Evolutionary conservation across 352 stramenopile genomes (phyloP).

Genomic region (Globisporangium orthogonon): DNA sequence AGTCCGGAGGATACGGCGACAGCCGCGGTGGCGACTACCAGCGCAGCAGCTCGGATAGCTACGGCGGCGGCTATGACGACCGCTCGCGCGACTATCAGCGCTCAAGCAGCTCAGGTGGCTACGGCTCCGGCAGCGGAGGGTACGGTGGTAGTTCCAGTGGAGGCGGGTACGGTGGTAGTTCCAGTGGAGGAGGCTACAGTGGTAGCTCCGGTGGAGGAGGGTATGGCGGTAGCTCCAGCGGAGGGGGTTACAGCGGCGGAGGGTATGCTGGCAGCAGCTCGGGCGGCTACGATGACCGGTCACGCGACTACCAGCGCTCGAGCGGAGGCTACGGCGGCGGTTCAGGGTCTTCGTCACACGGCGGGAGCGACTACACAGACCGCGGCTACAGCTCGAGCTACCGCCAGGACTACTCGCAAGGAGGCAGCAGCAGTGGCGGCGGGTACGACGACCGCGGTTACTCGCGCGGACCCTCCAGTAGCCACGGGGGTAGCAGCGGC

Average conservation of each 20-base stretch:
- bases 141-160: not conserved
- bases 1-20: slow-evolving; percentile 1
- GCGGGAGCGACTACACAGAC: slow-evolving; percentile 5
- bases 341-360: slow-evolving; percentile 10
- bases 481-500: not conserved
- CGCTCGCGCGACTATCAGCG: slow-evolving; percentile 8
- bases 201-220: slow-evolving; percentile 6
- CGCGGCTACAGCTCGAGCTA: not conserved
- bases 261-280: slow-evolving; percentile 8
- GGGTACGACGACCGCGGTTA: slow-evolving; percentile 10
- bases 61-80: slow-evolving; percentile 27
- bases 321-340: slow-evolving; percentile 16
- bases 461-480: not conserved
- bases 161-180: slow-evolving; percentile 19
- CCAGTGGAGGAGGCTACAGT: slow-evolving; percentile 13
- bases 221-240: slow-evolving; percentile 23
- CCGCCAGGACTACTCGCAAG: not conserved
- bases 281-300: slow-evolving; percentile 14
- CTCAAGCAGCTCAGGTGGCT: not conserved
- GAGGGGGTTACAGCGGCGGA: not conserved
- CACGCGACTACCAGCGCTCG: not conserved
- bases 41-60: slow-evolving; percentile 7
- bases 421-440: not conserved
- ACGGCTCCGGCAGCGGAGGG: not conserved
- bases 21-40: slow-evolving; percentile 2